Evolutionary conservation across 768 basidiomycete species (phyloP).

Genomic region (Collybia mongolica): DNA sequence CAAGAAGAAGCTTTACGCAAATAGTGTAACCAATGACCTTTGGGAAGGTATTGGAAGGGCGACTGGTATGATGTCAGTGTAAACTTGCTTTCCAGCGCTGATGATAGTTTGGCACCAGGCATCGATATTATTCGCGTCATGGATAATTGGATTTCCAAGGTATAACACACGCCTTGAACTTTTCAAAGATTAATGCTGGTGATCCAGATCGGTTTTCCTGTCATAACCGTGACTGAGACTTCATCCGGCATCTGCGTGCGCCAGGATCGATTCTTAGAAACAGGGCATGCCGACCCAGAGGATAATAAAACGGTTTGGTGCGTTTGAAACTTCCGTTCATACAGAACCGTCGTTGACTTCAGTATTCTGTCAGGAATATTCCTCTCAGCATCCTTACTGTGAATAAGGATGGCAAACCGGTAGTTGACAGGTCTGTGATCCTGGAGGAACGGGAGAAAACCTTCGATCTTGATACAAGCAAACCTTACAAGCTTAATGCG

Average conservation of each 20-base stretch:
- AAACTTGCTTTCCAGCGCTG: background rate
- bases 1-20: conserved; percentile 82
- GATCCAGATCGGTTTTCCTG: conserved; percentile 73
- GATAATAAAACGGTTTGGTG: conserved; percentile 91
- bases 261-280: conserved; percentile 92
- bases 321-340: background rate
- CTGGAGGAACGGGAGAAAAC: conserved; percentile 67
- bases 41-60: conserved; percentile 84
- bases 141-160: conserved; percentile 90
- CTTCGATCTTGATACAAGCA: conserved; percentile 70
- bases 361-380: conserved; percentile 55
- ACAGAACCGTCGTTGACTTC: background rate
- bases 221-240: conserved; percentile 82
- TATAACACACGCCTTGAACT: conserved; percentile 16
- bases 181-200: conserved; percentile 29
- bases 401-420: conserved; percentile 53
- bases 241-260: conserved; percentile 70
- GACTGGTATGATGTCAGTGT: conserved; percentile 38
- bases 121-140: conserved; percentile 77
- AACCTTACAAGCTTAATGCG: conserved; percentile 88
- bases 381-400: conserved; percentile 74
- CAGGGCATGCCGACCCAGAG: conserved; percentile 72
- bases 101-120: conserved; percentile 25
- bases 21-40: conserved; percentile 81
- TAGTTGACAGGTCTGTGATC: conserved; percentile 60